Percentiles rank a stretch among this genome's conserved stretches.
Evolutionary conservation across 805 yeast species (phyloP).

Genomic region (Candida succiphila): DNA sequence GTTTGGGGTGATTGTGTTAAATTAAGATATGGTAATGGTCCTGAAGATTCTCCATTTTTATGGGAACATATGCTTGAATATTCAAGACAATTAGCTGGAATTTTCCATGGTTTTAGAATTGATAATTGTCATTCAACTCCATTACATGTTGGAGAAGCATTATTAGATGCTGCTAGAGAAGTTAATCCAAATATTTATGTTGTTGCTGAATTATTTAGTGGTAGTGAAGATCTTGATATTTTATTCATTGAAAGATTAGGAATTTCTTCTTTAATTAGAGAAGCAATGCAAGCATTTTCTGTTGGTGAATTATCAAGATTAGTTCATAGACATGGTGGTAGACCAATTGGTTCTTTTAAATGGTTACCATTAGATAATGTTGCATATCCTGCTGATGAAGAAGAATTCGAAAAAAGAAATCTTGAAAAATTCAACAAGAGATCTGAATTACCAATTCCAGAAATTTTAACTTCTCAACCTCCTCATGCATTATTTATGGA

Average conservation of each 20-base stretch:
- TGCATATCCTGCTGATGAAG: conserved; percentile 50
- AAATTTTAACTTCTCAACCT: conserved; percentile 52
- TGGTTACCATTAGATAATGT: conserved; percentile 71
- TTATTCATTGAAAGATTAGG: conserved; percentile 87
- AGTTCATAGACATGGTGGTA: conserved; percentile 88
- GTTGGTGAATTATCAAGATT: conserved; percentile 78
- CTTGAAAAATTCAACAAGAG: conserved; percentile 24
- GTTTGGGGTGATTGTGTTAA: conserved; percentile 98
- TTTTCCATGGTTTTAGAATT: conserved; percentile 82
- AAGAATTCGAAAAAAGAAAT: conserved; percentile 14
- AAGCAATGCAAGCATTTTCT: conserved; percentile 95
- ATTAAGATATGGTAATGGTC: conserved; percentile 69
- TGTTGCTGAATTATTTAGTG: conserved; percentile 90
- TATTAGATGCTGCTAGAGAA: conserved; percentile 79
- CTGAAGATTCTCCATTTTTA: conserved; percentile 77
- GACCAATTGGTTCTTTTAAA: conserved; percentile 86
- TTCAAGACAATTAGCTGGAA: conserved; percentile 56
- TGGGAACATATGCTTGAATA: conserved; percentile 87
- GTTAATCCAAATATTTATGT: conserved; percentile 82
- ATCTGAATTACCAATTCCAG: conserved; percentile 63
- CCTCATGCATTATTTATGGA: conserved; percentile 97
- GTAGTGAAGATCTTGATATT: conserved; percentile 85
- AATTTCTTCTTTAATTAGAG: conserved; percentile 80
- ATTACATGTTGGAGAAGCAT: conserved; percentile 81
- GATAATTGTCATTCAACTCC: conserved; percentile 98